Percentiles rank a stretch among this genome's conserved stretches.
phyloP scores from a whole-genome alignment of 768 basidiomycete genomes.

The Pulveroboletus sp. region DNA sequence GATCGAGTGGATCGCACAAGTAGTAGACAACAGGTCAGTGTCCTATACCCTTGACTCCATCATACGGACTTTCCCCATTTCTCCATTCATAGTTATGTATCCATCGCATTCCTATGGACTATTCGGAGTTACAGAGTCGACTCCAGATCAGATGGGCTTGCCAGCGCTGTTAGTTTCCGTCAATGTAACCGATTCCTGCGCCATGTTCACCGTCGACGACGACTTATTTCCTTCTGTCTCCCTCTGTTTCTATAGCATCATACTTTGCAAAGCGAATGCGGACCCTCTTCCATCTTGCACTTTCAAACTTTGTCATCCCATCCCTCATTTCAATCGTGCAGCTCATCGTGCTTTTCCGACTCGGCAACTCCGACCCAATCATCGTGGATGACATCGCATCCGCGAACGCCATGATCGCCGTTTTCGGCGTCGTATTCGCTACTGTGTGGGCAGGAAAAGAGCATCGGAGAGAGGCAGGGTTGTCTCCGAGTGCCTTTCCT shows the following conservation, averaged over 20 bases:
- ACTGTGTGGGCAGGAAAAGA: slow-evolving; percentile 11
- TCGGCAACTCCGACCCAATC: background rate
- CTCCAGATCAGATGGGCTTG: background rate
- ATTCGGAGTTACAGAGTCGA: slow-evolving; percentile 1
- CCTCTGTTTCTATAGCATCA: slow-evolving; percentile 3
- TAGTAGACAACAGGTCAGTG: slow-evolving; percentile 25
- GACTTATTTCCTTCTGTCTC: background rate
- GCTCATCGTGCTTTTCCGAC: slow-evolving; percentile 18
- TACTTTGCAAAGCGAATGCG: slow-evolving; percentile 9
- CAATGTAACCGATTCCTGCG: background rate
- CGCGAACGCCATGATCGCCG: slow-evolving; percentile 5
- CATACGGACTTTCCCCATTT: background rate
- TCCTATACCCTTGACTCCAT: background rate
- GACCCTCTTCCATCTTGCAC: slow-evolving; percentile 22
- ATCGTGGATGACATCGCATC: background rate
- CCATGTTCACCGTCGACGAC: background rate
- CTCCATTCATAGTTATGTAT: slow-evolving; percentile 16
- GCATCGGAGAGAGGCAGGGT: background rate
- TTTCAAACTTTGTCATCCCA: slow-evolving; percentile 27
- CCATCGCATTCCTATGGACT: slow-evolving; percentile 23
- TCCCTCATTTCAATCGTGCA: slow-evolving; percentile 25
- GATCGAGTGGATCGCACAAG: slow-evolving; percentile 27
- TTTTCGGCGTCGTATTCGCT: slow-evolving; percentile 11
- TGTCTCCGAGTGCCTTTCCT: background rate
- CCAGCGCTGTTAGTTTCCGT: background rate